phyloP scores from a whole-genome alignment of 805 yeast genomes.

The Spathaspora gorwiae region DNA sequence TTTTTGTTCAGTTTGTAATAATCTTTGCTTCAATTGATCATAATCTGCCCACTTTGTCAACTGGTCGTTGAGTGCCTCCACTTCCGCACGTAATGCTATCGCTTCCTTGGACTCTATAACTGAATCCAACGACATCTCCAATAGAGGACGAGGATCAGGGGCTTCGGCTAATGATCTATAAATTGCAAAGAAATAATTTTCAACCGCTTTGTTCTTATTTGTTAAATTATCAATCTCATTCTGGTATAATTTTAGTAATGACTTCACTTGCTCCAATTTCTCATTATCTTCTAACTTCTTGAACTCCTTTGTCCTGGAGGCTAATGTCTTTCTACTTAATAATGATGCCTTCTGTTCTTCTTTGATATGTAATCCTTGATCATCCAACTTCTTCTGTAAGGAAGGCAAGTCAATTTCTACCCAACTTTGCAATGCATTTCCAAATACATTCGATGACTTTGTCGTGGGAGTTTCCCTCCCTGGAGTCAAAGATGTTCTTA shows the following conservation, averaged over 20 bases:
- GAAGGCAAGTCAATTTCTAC: constrained; percentile 63
- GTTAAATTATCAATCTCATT: constrained; percentile 82
- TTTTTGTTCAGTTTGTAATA: constrained; percentile 57
- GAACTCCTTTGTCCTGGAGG: constrained; percentile 82
- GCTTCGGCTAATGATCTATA: constrained; percentile 81
- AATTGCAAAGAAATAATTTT: constrained; percentile 65
- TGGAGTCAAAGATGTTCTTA: too few relatives aligned
- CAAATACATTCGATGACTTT: constrained; percentile 26
- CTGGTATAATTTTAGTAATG: constrained; percentile 75
- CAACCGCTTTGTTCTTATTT: constrained; percentile 69
- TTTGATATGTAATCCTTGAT: constrained; percentile 67
- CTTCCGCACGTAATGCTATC: constrained; percentile 47
- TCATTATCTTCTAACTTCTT: constrained; percentile 64
- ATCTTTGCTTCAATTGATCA: constrained; percentile 62
- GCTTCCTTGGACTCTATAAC: constrained; percentile 52
- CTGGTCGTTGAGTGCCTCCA: constrained; percentile 49
- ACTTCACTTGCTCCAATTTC: constrained; percentile 61
- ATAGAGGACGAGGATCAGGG: constrained; percentile 85
- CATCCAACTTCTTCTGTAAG: constrained; percentile 70
- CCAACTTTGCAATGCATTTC: constrained; percentile 70
- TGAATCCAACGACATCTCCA: constrained; percentile 66
- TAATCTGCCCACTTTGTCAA: constrained; percentile 70
- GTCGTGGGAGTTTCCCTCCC: too few relatives aligned
- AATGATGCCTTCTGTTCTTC: constrained; percentile 65
- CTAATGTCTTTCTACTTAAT: constrained; percentile 68